Evolutionary conservation across 1,284 basidiomycete genomes (phyloP).

Genomic region (Marasmius tenuissimus): DNA sequence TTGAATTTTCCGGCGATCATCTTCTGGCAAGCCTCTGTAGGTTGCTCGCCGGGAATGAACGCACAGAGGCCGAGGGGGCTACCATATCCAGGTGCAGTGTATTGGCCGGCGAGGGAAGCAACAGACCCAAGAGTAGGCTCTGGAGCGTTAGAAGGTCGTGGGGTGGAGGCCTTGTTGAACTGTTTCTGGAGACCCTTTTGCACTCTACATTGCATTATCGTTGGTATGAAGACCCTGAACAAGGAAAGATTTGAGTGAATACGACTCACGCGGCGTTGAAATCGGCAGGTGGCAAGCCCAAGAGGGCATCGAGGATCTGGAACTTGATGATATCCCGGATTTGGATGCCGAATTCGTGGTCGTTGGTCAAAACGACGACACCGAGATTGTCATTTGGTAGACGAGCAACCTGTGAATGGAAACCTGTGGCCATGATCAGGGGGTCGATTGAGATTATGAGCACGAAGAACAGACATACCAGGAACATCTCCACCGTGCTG

Average conservation of each 20-base stretch:
- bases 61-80: slow-evolving; percentile 13
- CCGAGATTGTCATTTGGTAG: slow-evolving; percentile 39
- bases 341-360: slow-evolving; percentile 34
- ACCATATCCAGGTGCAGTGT: slow-evolving; percentile 19
- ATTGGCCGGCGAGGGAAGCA: slow-evolving; percentile 13
- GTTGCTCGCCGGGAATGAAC: slow-evolving; percentile 2
- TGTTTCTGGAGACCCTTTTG: neutral
- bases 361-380: slow-evolving; percentile 42
- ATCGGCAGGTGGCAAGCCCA: slow-evolving; percentile 31
- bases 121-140: slow-evolving; percentile 11
- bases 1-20: slow-evolving; percentile 1
- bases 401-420: slow-evolving; percentile 27
- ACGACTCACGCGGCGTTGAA: slow-evolving; percentile 27
- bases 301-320: slow-evolving; percentile 32
- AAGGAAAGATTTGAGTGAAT: neutral
- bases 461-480: slow-evolving; percentile 9
- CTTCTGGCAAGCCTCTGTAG: slow-evolving; percentile 11
- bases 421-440: slow-evolving; percentile 35
- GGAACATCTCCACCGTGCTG: slow-evolving; percentile 21
- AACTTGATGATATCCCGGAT: slow-evolving; percentile 34
- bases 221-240: neutral
- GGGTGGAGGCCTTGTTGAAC: neutral
- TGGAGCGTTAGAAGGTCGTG: slow-evolving; percentile 9
- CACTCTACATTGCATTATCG: neutral
- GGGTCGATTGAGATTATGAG: too few relatives aligned